Conservation (phyloP, 176 grass and related monocot species). For the Lolium rigidum region DNA sequence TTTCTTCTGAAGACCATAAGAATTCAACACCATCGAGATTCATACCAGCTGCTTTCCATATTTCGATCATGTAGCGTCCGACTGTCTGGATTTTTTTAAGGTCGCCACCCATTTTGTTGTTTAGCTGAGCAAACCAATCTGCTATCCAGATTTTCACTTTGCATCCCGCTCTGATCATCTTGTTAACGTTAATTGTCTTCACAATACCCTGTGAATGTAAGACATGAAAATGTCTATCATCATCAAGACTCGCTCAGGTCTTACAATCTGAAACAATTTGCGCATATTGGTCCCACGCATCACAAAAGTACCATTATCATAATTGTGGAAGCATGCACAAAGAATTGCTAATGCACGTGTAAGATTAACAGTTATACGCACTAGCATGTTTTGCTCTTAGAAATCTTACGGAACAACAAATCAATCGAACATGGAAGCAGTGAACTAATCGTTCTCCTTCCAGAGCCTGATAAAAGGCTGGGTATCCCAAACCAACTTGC, state of each 20-base stretch:
- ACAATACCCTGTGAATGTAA: constrained; percentile 61
- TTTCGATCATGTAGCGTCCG: constrained; percentile 84
- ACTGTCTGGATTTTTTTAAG: constrained; percentile 77
- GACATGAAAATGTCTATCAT: constrained; percentile 16
- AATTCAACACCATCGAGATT: constrained; percentile 75
- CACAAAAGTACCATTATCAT: neutral
- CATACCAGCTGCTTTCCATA: constrained; percentile 92
- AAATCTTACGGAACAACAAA: constrained; percentile 21
- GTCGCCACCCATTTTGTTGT: constrained; percentile 94
- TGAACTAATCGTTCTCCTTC: neutral
- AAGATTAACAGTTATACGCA: constrained; percentile 2
- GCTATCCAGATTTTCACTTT: constrained; percentile 92
- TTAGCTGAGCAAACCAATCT: constrained; percentile 90
- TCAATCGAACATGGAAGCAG: neutral
- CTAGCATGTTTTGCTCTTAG: neutral
- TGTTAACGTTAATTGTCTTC: constrained; percentile 92
- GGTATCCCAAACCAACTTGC: neutral
- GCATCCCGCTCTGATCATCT: constrained; percentile 74
- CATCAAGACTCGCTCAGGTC: constrained; percentile 2
- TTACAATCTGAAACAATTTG: neutral
- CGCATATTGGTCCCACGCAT: neutral
- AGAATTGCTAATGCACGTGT: neutral
- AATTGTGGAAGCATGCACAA: neutral
- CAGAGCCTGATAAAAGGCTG: neutral
- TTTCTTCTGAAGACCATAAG: constrained; percentile 91